Conservation (phyloP, 192 early-diverging fungal genomes). For the Coemansia sp. region DNA sequence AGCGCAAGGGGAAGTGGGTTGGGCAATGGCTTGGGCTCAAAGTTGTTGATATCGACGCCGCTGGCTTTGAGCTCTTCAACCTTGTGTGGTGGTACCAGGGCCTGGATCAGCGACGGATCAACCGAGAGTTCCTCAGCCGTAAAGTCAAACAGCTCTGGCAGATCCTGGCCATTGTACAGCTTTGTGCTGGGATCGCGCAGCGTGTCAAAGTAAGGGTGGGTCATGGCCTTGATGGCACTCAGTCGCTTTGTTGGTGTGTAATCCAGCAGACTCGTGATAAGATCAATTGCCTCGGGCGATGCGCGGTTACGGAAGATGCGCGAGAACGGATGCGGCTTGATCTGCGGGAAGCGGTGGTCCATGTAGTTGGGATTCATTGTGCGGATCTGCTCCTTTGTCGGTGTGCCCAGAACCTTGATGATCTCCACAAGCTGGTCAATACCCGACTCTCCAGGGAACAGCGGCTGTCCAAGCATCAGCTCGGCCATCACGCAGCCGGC, state of each 20-base stretch:
- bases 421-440: conserved; percentile 99
- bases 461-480: conserved; percentile 87
- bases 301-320: conserved; percentile 83
- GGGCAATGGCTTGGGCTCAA: conserved; percentile 47
- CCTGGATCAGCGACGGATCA: conserved; percentile 73
- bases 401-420: conserved; percentile 98
- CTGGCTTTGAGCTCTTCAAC: conserved; percentile 38
- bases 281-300: conserved; percentile 83
- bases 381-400: conserved; percentile 92
- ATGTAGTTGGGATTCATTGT: conserved; percentile 98
- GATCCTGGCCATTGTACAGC: conserved; percentile 78
- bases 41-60: conserved; percentile 47
- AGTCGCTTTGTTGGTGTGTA: conserved; percentile 86
- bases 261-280: conserved; percentile 83
- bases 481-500: conserved; percentile 97
- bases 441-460: conserved; percentile 96
- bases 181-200: conserved; percentile 81
- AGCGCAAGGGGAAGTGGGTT: conserved; percentile 48
- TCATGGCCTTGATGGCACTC: conserved; percentile 89
- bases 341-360: conserved; percentile 98
- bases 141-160: conserved; percentile 95
- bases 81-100: conserved; percentile 80
- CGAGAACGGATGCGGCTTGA: conserved; percentile 88
- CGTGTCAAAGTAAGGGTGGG: conserved; percentile 97
- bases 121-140: conserved; percentile 82